These are phyloP conservation scores for Carex myosuroides DNA, from an alignment of 176 grass and related monocot species.

Conservation along the genomic window DNA sequence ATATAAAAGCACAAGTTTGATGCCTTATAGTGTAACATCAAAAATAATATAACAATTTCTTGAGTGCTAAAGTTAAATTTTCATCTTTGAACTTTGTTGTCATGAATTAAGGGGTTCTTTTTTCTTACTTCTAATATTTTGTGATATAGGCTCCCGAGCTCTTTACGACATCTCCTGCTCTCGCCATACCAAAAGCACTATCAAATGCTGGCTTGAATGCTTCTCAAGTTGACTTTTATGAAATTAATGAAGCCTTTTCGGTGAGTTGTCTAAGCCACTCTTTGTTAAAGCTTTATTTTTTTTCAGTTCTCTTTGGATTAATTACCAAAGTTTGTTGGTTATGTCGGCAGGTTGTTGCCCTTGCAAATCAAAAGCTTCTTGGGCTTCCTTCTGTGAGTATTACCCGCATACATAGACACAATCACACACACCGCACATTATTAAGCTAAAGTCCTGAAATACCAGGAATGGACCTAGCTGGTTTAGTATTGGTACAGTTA, in stretches of 20 bases:
- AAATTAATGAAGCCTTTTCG: conserved; percentile 96
- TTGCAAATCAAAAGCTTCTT: conserved; percentile 98
- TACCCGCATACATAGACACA: not conserved
- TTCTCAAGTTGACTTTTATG: conserved; percentile 88
- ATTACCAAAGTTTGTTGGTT: conserved; percentile 13
- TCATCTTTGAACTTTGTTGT: not conserved
- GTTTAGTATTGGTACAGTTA: not conserved
- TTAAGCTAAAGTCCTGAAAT: not conserved
- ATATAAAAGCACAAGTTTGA: not conserved
- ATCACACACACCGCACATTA: not conserved
- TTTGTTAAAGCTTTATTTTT: not conserved
- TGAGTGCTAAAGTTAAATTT: not conserved
- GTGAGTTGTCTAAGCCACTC: conserved; percentile 25
- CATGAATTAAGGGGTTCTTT: not conserved
- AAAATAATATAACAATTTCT: not conserved
- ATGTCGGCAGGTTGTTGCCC: conserved; percentile 65
- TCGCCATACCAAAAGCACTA: conserved; percentile 87
- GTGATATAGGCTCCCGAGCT: conserved; percentile 72
- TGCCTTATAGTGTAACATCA: not conserved
- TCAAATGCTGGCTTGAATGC: conserved; percentile 55
- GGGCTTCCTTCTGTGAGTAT: conserved; percentile 68
- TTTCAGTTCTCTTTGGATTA: not conserved
- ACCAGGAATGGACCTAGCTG: not conserved
- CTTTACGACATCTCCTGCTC: conserved; percentile 82
- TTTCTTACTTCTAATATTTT: not conserved